Evolutionary conservation across 805 yeast species (phyloP), one percentile per base, ranked within the genome.

Genomic region (Metschnikowia cubensis): DNA sequence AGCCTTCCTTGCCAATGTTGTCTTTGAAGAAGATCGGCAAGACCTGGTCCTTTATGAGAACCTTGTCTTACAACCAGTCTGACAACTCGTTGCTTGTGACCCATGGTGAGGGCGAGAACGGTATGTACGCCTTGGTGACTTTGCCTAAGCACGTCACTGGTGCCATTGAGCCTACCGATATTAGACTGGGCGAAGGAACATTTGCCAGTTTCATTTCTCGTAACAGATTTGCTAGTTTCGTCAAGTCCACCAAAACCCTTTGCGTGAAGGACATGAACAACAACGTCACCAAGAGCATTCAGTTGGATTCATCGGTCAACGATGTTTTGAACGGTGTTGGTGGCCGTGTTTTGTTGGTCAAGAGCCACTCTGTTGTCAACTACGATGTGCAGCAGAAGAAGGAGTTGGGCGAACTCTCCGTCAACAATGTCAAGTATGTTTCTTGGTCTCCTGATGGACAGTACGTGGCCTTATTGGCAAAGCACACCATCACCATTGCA

Each of bases 331-430:
- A 76, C 54, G 94, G 90, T 35, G 88, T 87, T 41, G 88, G 96
- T 31, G 97, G 98, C 47, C 77, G 86, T 51, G 81, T 94, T 13
- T 75, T 94, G 56, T 73, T 94, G 51, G 75, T 92, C 59, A 88
- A 89, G 59, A 67, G 81, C 42, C 80, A 82, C 59, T 74, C 84
- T 14, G 96, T 94, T 39, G 82, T 85, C 46, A 81, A 87, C 56
- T 89, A 82, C 66, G 99, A 95, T 68, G 94, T 91, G 47, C 98
- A 91, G 69, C 98, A 94, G 74, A 84, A 87, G 71, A 87, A 85
- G 66, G 83, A 80, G 51, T 65, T 91, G 51, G 79, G 85, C 31
- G 89, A 85, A 59, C 68, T 86, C 47, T 76, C 81, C 50, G 87
- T 82, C 45, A 81, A 80, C 65, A 87, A 87, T 61, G 91, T 90